phyloP scores from a whole-genome alignment of 306 rosid genomes.

The Abrus pulchellus region DNA sequence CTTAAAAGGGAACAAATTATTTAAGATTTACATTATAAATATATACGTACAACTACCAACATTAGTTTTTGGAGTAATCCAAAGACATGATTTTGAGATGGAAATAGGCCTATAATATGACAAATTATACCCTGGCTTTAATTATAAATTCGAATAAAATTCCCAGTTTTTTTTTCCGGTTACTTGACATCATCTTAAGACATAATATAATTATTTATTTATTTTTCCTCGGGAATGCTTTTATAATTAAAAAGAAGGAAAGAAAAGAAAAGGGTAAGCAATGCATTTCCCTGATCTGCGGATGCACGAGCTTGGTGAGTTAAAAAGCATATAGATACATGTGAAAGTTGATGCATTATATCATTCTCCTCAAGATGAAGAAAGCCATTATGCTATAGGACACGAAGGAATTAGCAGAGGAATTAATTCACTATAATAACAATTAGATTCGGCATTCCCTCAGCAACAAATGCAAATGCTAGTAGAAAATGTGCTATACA shows the following conservation, averaged over 20 bases:
- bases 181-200: not conserved
- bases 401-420: not conserved
- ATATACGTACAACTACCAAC: not conserved
- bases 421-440: not conserved
- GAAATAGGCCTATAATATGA: conserved; percentile 14
- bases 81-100: not conserved
- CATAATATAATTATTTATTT: no score
- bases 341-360: not conserved
- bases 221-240: no score
- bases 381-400: not conserved
- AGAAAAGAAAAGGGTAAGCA: not conserved
- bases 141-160: not conserved
- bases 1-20: conserved; percentile 3
- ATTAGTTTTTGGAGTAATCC: conserved; percentile 19
- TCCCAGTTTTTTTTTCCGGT: not conserved
- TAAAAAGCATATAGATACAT: not conserved
- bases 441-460: conserved; percentile 25
- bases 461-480: not conserved
- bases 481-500: not conserved
- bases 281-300: conserved; percentile 9
- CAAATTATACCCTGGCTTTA: conserved; percentile 17
- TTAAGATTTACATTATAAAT: not conserved
- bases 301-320: not conserved
- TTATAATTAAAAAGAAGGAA: no score
- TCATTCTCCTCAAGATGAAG: not conserved